phyloP scores from a whole-genome alignment of 805 yeast genomes.

The Ascoidea asiatica region DNA sequence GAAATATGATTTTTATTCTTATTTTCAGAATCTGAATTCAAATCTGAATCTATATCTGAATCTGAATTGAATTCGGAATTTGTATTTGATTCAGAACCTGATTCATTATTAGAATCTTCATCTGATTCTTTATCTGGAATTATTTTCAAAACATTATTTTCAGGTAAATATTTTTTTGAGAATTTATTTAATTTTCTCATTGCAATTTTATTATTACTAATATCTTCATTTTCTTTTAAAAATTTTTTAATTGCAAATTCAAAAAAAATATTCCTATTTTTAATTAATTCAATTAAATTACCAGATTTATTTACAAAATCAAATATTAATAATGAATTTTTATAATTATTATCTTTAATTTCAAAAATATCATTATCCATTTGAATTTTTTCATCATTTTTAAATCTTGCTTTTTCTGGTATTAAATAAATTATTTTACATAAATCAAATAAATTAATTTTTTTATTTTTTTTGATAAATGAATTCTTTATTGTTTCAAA shows the following conservation, averaged over 20 bases:
- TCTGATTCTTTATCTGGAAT: conserved; percentile 17
- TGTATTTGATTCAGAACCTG: conserved; percentile 35
- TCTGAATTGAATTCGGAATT: conserved; percentile 51
- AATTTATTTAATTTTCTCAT: conserved; percentile 22
- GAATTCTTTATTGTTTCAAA: conserved; percentile 39
- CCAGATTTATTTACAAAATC: conserved; percentile 38
- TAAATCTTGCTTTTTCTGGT: conserved; percentile 58
- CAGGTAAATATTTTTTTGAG: conserved; percentile 31
- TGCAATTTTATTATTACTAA: conserved; percentile 24
- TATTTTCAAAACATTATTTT: conserved; percentile 22
- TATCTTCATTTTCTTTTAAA: conserved; percentile 18
- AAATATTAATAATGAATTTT: conserved; percentile 28
- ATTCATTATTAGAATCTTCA: conserved; percentile 25
- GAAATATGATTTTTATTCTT: no score
- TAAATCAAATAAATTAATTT: conserved; percentile 37
- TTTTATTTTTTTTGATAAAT: conserved; percentile 33
- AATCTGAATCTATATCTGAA: conserved; percentile 26
- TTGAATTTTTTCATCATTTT: conserved; percentile 67
- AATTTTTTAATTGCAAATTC: conserved; percentile 23
- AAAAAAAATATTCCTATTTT: conserved; percentile 43
- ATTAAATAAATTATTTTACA: conserved; percentile 48
- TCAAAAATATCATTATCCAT: conserved; percentile 40
- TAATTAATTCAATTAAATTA: conserved; percentile 47
- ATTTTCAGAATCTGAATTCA: conserved; percentile 26
- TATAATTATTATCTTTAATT: conserved; percentile 31